Evolutionary conservation across 129 eudicot genomes (phyloP).

Genomic region (Tanacetum coccineum): DNA sequence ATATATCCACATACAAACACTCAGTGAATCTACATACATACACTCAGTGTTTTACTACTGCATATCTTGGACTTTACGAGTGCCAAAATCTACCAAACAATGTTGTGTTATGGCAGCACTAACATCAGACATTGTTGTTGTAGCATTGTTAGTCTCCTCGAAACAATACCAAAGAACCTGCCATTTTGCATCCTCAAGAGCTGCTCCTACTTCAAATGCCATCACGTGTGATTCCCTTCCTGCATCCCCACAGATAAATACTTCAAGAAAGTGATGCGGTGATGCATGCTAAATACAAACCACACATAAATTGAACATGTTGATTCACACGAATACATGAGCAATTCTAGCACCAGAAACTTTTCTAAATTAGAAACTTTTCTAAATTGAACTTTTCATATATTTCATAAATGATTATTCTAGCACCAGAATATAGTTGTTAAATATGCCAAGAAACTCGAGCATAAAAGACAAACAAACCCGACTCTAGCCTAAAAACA

Average conservation of each 20-base stretch:
- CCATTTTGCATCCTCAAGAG: conserved; percentile 76
- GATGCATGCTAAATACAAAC: no score
- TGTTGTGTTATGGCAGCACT: not conserved
- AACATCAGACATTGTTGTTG: conserved; percentile 15
- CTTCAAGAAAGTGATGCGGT: not conserved
- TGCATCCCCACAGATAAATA: conserved; percentile 19
- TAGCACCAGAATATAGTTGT: no score
- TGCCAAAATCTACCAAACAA: conserved; percentile 5
- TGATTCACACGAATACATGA: no score
- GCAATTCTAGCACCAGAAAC: no score
- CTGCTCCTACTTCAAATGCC: conserved; percentile 88
- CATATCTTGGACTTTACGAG: not conserved
- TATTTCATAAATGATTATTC: no score
- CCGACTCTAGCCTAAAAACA: no score
- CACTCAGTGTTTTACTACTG: not conserved
- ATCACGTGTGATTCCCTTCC: conserved; percentile 79
- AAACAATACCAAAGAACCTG: conserved; percentile 80
- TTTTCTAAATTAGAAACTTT: no score
- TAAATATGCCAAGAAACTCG: no score
- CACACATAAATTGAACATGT: no score
- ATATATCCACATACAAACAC: no score
- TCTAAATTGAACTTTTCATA: no score
- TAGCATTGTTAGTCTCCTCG: conserved; percentile 20
- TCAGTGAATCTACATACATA: not conserved
- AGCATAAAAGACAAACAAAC: no score